Conservation (phyloP, 148 eudicot genomes). For the Nyssa sinensis region DNA sequence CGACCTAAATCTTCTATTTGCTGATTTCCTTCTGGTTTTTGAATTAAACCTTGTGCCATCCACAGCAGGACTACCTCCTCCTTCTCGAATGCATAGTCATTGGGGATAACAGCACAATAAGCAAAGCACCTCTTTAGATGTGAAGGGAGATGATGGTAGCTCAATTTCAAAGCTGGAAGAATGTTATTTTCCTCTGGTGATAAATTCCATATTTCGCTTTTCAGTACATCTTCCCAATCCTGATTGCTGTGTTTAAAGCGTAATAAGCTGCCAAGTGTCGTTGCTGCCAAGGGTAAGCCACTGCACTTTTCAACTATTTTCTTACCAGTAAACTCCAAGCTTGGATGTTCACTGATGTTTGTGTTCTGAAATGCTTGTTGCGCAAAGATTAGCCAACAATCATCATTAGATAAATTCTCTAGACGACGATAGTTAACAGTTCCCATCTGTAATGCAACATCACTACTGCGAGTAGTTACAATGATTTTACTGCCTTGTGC, state of each 20-base stretch:
- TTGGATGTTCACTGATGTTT: too few relatives aligned
- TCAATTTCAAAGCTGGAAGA: too few relatives aligned
- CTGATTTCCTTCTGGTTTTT: not conserved
- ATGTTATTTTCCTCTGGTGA: slow-evolving; percentile 1
- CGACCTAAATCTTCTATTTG: slow-evolving; percentile 18
- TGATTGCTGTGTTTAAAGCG: not conserved
- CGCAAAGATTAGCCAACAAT: too few relatives aligned
- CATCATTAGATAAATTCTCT: too few relatives aligned
- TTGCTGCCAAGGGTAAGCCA: too few relatives aligned
- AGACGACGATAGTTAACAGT: slow-evolving; percentile 14
- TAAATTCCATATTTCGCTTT: slow-evolving; percentile 18
- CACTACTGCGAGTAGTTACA: slow-evolving; percentile 14
- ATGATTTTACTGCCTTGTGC: slow-evolving; percentile 25
- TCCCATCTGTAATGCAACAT: slow-evolving; percentile 11
- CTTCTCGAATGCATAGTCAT: slow-evolving; percentile 13
- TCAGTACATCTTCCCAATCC: slow-evolving; percentile 18
- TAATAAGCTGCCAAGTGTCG: slow-evolving; percentile 15
- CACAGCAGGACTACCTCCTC: slow-evolving; percentile 21
- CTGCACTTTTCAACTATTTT: too few relatives aligned
- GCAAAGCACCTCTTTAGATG: slow-evolving; percentile 28
- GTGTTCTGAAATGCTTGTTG: too few relatives aligned
- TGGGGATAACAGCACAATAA: slow-evolving; percentile 27
- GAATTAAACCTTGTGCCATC: slow-evolving; percentile 28
- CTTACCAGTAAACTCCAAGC: too few relatives aligned
- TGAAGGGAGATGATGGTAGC: slow-evolving; percentile 15